Base-by-base conservation (phyloP, 2,329 filamentous ascomycete species). In the Lasiodiplodia gonubiensis region DNA sequence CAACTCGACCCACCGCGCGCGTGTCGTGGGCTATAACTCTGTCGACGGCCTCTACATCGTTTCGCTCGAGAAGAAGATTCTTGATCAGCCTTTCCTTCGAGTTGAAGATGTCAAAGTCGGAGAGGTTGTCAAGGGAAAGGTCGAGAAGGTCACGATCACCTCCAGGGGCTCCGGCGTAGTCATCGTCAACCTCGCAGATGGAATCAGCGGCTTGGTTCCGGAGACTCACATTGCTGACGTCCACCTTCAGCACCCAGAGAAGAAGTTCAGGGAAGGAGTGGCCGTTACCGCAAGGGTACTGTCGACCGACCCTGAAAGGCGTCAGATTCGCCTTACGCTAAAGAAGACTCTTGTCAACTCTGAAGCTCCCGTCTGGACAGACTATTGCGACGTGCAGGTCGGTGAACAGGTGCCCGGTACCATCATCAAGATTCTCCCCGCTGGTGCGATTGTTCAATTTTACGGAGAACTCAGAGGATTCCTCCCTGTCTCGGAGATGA, bases 281-380 rank as follows among this genome's bases (percentile, higher is more conserved):
- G 87, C 90, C 64, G 89, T 99, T 70, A 97, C 92, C 72, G 91
- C 92, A 23, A 87, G 94, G 69, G 92, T 99, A 30, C 81, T 99
- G 33, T 96, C 93, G 0, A 90, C 89, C 18, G 88, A 97, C 73
- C 80, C 88, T 2, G 85, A 87, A 61, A 94, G 90, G 80, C 89
- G 90, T 68, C 90, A 93, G 75, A 86, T 98, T 71, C 90, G 92
- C 37, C 85, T 99, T 70, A 98, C 95, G 0, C 79, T 99, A 72
- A 99, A 98, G 84, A 99, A 98, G 82, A 92, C 92, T 1, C 84
- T 99, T 21, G 88, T 99, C 71, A 97, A 97, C 79, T 95, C 92
- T 0, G 94, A 97, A 67, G 86, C 89, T 0, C 83, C 89, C n/a
- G 86, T 92, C 11, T 91, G 97, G 84, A 88, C 90, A 71, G 87